Evolutionary conservation across 23 red algal species (phyloP).

Genomic region (Chondrus crispus): DNA sequence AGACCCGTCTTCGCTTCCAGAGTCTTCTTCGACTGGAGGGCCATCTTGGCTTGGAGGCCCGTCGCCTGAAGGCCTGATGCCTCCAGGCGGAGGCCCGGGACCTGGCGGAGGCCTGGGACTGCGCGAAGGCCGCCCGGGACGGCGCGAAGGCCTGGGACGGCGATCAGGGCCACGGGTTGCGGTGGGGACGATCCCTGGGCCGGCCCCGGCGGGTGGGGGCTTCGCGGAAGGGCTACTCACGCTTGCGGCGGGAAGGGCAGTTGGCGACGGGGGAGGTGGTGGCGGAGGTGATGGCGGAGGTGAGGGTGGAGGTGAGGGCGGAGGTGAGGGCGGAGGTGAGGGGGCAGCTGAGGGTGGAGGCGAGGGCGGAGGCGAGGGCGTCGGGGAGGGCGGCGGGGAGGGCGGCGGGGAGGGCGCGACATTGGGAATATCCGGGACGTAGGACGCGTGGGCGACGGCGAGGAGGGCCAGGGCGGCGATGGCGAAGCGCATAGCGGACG

Average conservation of each 20-base stretch:
- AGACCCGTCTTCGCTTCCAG: no score
- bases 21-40: no score
- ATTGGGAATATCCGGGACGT: background rate
- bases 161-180: no score
- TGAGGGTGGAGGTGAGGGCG: background rate
- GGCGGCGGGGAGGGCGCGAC: background rate
- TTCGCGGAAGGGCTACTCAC: background rate
- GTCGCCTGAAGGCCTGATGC: no score
- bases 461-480: background rate
- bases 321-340: background rate
- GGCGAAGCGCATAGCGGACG: no score
- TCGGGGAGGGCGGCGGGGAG: background rate
- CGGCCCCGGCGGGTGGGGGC: background rate
- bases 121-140: no score
- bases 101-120: no score
- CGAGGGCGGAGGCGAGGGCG: background rate
- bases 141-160: no score
- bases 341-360: background rate
- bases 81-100: no score
- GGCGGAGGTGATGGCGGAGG: background rate
- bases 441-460: background rate
- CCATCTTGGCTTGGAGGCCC: no score
- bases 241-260: background rate
- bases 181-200: no score
- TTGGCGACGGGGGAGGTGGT: background rate